Conservation (phyloP, 805 yeast genomes). For the Kuraishia capsulata region DNA sequence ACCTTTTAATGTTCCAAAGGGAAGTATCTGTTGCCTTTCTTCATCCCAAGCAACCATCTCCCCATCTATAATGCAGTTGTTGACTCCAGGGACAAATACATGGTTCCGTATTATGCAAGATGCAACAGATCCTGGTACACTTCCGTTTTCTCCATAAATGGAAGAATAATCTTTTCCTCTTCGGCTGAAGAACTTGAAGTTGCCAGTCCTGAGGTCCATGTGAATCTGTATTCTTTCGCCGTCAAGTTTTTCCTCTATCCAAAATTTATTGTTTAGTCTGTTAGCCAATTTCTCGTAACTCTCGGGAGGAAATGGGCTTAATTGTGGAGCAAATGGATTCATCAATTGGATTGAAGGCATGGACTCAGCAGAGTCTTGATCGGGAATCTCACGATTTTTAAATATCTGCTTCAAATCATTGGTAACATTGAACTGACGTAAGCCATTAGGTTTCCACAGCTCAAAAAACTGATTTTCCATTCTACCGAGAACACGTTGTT, state of each 20-base stretch:
- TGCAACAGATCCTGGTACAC: conserved; percentile 9
- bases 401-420: conserved; percentile 55
- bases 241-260: conserved; percentile 85
- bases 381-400: background rate
- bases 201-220: conserved; percentile 34
- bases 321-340: conserved; percentile 67
- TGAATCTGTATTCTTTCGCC: conserved; percentile 88
- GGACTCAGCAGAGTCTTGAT: conserved; percentile 28
- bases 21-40: conserved; percentile 42
- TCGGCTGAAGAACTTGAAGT: conserved; percentile 49
- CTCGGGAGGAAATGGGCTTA: conserved; percentile 47
- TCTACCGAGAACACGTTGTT: conserved; percentile 48
- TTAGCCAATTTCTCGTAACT: conserved; percentile 43
- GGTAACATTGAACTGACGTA: conserved; percentile 53
- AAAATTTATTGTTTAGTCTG: conserved; percentile 39
- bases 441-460: conserved; percentile 76
- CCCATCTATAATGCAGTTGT: conserved; percentile 61
- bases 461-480: conserved; percentile 49
- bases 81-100: conserved; percentile 18
- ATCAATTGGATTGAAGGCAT: conserved; percentile 42
- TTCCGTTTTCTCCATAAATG: conserved; percentile 43
- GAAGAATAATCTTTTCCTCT: conserved; percentile 65
- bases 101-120: conserved; percentile 22
- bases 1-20: conserved; percentile 74
- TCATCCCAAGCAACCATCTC: conserved; percentile 90